Evolutionary conservation across 371 early-diverging fungal genomes (phyloP).

Genomic region (Parasitella parasitica): DNA sequence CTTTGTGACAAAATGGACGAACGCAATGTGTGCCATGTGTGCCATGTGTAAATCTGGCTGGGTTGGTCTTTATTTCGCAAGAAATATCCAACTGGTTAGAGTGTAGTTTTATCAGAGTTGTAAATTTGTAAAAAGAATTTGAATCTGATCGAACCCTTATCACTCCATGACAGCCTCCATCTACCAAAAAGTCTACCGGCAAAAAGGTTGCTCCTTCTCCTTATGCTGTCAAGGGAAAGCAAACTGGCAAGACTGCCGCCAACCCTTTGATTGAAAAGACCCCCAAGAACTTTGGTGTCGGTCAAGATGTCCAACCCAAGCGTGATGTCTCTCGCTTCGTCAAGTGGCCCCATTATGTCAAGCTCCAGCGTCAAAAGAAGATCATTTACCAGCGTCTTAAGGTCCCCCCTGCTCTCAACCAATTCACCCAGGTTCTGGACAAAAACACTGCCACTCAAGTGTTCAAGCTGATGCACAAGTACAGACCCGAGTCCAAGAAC

Average conservation of each 20-base stretch:
- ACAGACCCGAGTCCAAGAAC: constrained; percentile 96
- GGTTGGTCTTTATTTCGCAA: constrained; percentile 15
- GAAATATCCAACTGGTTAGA: constrained; percentile 20
- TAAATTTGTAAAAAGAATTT: constrained; percentile 25
- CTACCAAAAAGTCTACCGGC: constrained; percentile 54
- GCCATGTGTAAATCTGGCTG: constrained; percentile 18
- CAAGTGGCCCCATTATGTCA: constrained; percentile 97
- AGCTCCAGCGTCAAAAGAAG: constrained; percentile 96
- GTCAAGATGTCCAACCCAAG: constrained; percentile 92
- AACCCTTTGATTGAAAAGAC: constrained; percentile 94
- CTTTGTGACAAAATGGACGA: constrained; percentile 3
- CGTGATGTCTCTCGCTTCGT: constrained; percentile 96
- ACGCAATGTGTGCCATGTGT: too few relatives aligned
- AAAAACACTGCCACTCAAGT: constrained; percentile 97
- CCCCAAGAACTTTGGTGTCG: constrained; percentile 92
- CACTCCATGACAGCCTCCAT: constrained; percentile 52
- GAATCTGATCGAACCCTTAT: constrained; percentile 28
- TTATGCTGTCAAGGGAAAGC: constrained; percentile 69
- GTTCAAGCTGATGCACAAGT: constrained; percentile 97
- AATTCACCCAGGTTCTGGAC: constrained; percentile 97
- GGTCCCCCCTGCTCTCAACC: constrained; percentile 99
- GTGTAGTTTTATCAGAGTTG: constrained; percentile 30
- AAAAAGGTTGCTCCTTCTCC: constrained; percentile 96
- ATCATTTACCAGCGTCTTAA: constrained; percentile 97
- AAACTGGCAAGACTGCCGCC: constrained; percentile 61